Evolutionary conservation across 2,329 filamentous ascomycete species (phyloP), one percentile per base, ranked within the genome.

Genomic region (Aspergillus sp.): DNA sequence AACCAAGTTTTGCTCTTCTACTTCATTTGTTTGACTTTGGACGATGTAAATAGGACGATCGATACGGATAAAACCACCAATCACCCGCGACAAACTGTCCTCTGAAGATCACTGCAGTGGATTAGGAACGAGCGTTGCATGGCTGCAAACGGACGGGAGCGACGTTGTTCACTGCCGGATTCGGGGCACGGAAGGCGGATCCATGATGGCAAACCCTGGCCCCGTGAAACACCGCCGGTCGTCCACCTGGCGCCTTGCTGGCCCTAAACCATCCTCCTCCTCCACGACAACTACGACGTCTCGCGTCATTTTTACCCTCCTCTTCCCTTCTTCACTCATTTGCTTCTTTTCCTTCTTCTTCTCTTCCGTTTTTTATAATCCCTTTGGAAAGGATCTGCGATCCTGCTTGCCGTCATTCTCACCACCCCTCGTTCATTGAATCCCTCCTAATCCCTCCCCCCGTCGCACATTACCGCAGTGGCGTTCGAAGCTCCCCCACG

Each of bases 131-230:
- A 29, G 25, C 7, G 25, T 29, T 29, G 25, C 49, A 56, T 52
- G 58, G 50, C 56, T 52, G 59, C 59, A 61, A 61, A 60, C 59
- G 57, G 56, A 19, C 29, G 19, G 20, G 19, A n/a, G 11, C 11
- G 46, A 51, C 46, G 49, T 25, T 25, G 56, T 47, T 34, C 19
- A 29, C 38, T 41, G 45, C 58, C 58, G 58, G 42, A 58, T 57
- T 55, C 46, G 52, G 56, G 25, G 41, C 5, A 20, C 36, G 38
- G 38, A 25, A 43, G 44, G 21, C 32, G 49, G 45, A 20, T n/a
- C n/a, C n/a, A n/a, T n/a, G n/a, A n/a, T 46, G 34, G 34, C 34
- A 38, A 38, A 38, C 14, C 34, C 34, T 29, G 25, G 1, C 25
- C 25, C 21, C 25, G 25, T 29, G 25, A 29, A 29, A 29, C 25